Percentiles rank a stretch among this genome's conserved stretches.
These are phyloP conservation scores for Cercis canadensis DNA, from an alignment of 306 rosid species.

Conservation along the genomic window DNA sequence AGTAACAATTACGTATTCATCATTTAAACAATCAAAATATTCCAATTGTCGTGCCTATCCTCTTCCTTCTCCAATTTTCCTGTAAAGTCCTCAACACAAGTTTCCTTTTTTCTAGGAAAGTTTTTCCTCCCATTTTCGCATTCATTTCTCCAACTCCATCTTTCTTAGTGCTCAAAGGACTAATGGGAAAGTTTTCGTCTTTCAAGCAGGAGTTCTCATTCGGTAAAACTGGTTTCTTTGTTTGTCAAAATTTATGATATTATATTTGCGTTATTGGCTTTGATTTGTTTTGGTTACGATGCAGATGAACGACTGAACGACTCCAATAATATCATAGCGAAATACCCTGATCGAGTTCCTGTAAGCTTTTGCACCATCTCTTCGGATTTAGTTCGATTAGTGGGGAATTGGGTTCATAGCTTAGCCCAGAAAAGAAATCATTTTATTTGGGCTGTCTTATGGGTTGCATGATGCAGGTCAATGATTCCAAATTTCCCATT, in stretches of 20 bases:
- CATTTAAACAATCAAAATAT: no score
- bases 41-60: background rate
- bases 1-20: background rate
- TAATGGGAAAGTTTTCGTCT: constrained; percentile 45
- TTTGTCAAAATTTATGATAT: background rate
- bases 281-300: constrained; percentile 14
- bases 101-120: background rate
- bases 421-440: background rate
- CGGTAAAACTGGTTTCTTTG: constrained; percentile 23
- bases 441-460: background rate
- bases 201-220: constrained; percentile 49
- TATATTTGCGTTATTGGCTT: constrained; percentile 12
- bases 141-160: background rate
- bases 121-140: background rate
- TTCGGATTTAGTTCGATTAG: background rate
- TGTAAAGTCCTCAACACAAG: background rate
- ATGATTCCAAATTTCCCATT: no score
- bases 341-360: constrained; percentile 57
- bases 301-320: constrained; percentile 53
- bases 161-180: background rate
- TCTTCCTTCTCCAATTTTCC: background rate
- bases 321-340: constrained; percentile 41
- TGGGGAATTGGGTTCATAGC: background rate
- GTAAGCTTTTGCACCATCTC: constrained; percentile 26
- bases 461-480: background rate